Evolutionary conservation across 2,329 filamentous ascomycete genomes (phyloP).

Genomic region (Ascochyta viciae-villosae): DNA sequence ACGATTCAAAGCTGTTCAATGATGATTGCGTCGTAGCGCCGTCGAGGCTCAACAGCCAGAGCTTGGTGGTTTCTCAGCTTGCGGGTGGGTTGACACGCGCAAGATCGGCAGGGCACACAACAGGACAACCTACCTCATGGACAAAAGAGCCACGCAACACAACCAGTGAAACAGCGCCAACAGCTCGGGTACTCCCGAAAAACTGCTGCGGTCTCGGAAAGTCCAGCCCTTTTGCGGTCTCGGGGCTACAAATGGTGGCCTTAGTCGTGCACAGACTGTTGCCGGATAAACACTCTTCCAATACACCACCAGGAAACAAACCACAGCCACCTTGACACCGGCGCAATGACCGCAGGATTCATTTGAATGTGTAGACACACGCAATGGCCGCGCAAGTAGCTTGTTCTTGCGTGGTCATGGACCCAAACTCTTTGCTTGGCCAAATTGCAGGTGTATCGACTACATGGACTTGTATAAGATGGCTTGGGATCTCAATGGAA

Average conservation of each 20-base stretch:
- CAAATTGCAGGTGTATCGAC: conserved; percentile 3
- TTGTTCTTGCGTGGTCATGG: background rate
- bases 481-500: background rate
- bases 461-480: conserved; percentile 7
- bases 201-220: background rate
- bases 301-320: background rate
- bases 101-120: conserved; percentile 4
- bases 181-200: background rate
- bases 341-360: background rate
- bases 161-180: background rate
- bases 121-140: background rate
- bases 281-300: conserved; percentile 9
- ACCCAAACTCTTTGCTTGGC: background rate
- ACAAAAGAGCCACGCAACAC: background rate
- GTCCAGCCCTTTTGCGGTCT: background rate
- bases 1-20: too few species aligned
- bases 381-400: background rate
- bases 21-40: too few species aligned
- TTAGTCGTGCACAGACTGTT: background rate
- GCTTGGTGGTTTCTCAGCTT: too few species aligned
- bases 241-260: conserved; percentile 2
- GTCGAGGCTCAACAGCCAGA: too few species aligned
- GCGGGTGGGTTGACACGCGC: background rate
- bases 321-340: background rate
- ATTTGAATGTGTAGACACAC: background rate